Evolutionary conservation across 441 rosid genomes (phyloP).

Genomic region (Mallotus japonicus): DNA sequence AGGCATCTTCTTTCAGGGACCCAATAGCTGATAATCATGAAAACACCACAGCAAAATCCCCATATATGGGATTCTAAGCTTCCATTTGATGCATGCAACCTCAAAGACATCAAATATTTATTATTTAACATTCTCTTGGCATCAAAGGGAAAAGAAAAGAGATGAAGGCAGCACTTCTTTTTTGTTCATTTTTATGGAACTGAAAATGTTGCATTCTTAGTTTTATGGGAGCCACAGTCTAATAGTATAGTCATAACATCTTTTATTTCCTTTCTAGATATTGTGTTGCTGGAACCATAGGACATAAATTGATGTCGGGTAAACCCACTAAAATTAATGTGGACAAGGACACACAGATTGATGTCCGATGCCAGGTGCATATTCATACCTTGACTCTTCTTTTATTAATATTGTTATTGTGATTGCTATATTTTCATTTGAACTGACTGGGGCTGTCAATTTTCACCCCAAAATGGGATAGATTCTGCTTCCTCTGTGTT

Average conservation of each 20-base stretch:
- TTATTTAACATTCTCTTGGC: background rate
- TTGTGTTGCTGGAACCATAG: slow-evolving; percentile 90
- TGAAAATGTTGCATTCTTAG: background rate
- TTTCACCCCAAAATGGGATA: background rate
- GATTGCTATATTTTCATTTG: background rate
- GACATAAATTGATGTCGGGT: slow-evolving; percentile 87
- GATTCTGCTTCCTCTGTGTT: background rate
- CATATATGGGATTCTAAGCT: background rate
- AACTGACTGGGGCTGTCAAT: background rate
- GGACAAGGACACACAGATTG: slow-evolving; percentile 79
- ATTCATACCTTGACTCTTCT: slow-evolving; percentile 14
- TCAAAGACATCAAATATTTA: too few relatives aligned
- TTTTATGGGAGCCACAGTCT: background rate
- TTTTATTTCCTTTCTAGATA: slow-evolving; percentile 41
- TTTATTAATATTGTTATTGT: background rate
- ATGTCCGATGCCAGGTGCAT: slow-evolving; percentile 86
- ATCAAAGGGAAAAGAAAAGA: background rate
- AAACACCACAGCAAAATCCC: background rate
- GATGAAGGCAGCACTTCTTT: too few relatives aligned
- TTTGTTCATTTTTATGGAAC: background rate
- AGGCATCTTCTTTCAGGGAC: background rate
- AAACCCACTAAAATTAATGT: slow-evolving; percentile 74
- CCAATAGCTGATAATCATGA: background rate
- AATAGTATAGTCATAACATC: background rate
- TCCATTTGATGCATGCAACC: slow-evolving; percentile 1